Percentiles rank a stretch among this genome's conserved stretches.
These are phyloP conservation scores for Candolleomyces aberdarensis DNA, from an alignment of 768 basidiomycete species.

Conservation along the genomic window DNA sequence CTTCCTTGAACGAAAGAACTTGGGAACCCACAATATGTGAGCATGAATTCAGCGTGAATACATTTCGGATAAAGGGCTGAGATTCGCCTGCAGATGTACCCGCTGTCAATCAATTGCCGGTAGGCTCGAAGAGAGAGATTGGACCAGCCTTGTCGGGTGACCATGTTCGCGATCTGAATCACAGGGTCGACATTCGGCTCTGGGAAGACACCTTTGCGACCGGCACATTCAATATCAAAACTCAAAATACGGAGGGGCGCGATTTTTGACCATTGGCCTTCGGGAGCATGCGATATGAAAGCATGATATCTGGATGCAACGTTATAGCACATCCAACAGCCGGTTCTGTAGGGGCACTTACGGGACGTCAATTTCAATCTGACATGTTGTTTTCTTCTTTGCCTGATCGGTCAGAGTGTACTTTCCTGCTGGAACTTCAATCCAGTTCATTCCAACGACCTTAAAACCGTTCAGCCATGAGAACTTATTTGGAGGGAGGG, in stretches of 20 bases:
- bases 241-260: slow-evolving; percentile 93
- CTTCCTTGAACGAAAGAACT: slow-evolving; percentile 79
- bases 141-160: slow-evolving; percentile 86
- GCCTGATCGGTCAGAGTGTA: slow-evolving; percentile 60
- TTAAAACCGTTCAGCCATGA: slow-evolving; percentile 24
- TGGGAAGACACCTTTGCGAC: slow-evolving; percentile 95
- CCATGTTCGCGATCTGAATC: slow-evolving; percentile 99
- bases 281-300: slow-evolving; percentile 88
- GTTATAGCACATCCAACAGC: not conserved
- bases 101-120: not conserved
- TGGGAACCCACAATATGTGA: slow-evolving; percentile 97
- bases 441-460: slow-evolving; percentile 99
- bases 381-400: slow-evolving; percentile 78
- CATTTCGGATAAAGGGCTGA: slow-evolving; percentile 92
- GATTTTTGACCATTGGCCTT: slow-evolving; percentile 88
- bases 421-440: slow-evolving; percentile 83
- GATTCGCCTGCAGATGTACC: slow-evolving; percentile 60
- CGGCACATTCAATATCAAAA: slow-evolving; percentile 99
- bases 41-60: slow-evolving; percentile 94
- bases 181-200: slow-evolving; percentile 89
- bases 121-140: not conserved
- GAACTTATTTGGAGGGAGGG: not conserved
- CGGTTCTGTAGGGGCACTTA: slow-evolving; percentile 28
- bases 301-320: slow-evolving; percentile 60
- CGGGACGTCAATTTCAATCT: slow-evolving; percentile 82